These are phyloP conservation scores for Venturia asperata DNA, from an alignment of 2,329 filamentous ascomycete genomes.

Conservation along the genomic window DNA sequence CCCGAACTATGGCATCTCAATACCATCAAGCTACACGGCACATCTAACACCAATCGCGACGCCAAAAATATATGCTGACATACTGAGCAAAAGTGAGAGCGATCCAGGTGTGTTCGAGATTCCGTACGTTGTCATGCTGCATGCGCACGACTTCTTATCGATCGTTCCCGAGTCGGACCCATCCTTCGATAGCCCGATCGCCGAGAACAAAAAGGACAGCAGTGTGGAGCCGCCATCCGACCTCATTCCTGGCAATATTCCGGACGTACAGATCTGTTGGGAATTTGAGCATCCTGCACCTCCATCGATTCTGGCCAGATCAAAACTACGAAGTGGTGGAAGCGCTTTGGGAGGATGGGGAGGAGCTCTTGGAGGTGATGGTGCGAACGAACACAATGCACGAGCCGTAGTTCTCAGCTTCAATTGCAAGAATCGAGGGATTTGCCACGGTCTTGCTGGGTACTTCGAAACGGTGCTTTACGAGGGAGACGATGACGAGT, in stretches of 20 bases:
- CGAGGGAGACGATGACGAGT: slow-evolving; percentile 33
- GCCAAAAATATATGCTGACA: slow-evolving; percentile 76
- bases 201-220: not conserved
- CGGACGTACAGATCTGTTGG: slow-evolving; percentile 68
- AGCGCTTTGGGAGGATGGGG: slow-evolving; percentile 62
- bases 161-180: slow-evolving; percentile 12
- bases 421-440: slow-evolving; percentile 67
- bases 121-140: slow-evolving; percentile 90
- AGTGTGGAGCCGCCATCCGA: not conserved
- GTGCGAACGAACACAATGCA: slow-evolving; percentile 85
- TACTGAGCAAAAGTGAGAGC: slow-evolving; percentile 43
- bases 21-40: slow-evolving; percentile 87
- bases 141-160: slow-evolving; percentile 79
- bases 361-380: slow-evolving; percentile 66
- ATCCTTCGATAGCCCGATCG: not conserved
- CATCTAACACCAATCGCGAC: slow-evolving; percentile 88
- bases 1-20: slow-evolving; percentile 77
- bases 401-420: slow-evolving; percentile 74
- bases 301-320: slow-evolving; percentile 49
- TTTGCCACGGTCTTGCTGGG: slow-evolving; percentile 83
- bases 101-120: slow-evolving; percentile 76
- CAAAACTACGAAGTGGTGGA: slow-evolving; percentile 52
- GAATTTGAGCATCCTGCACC: slow-evolving; percentile 72
- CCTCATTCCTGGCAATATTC: slow-evolving; percentile 20
- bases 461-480: slow-evolving; percentile 98